Percentiles rank a stretch among this genome's conserved stretches.
Evolutionary conservation across 768 basidiomycete genomes (phyloP).

Genomic region (Leccinum imitatum): DNA sequence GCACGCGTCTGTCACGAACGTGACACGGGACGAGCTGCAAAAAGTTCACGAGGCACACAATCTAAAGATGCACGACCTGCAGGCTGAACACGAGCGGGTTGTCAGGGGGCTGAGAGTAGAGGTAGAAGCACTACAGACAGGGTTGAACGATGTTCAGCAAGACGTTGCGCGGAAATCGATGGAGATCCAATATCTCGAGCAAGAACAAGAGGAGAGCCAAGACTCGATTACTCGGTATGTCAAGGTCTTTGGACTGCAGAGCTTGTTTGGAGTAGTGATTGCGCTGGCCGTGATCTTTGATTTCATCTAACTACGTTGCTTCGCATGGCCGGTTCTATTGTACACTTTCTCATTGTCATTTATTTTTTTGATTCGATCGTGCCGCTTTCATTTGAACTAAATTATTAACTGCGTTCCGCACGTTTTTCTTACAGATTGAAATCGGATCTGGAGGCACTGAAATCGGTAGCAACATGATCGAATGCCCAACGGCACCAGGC

Average conservation of each 20-base stretch:
- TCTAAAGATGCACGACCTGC: slow-evolving; percentile 71
- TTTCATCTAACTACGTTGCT: slow-evolving; percentile 40
- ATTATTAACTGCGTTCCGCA: slow-evolving; percentile 38
- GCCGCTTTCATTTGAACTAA: slow-evolving; percentile 24
- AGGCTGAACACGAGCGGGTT: slow-evolving; percentile 63
- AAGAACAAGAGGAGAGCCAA: slow-evolving; percentile 73
- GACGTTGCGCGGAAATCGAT: slow-evolving; percentile 69
- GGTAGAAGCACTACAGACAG: slow-evolving; percentile 50
- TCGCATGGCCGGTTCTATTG: slow-evolving; percentile 16
- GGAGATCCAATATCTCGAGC: slow-evolving; percentile 80
- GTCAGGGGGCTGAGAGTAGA: slow-evolving; percentile 54
- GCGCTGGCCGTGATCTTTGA: slow-evolving; percentile 57
- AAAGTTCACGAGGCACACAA: slow-evolving; percentile 83
- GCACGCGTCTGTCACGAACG: slow-evolving; percentile 38
- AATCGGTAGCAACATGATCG: slow-evolving; percentile 31
- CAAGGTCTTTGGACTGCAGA: slow-evolving; percentile 56
- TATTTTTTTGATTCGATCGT: slow-evolving; percentile 16
- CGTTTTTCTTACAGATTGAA: slow-evolving; percentile 54
- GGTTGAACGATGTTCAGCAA: slow-evolving; percentile 54
- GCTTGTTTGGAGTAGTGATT: slow-evolving; percentile 50
- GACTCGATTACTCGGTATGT: slow-evolving; percentile 81
- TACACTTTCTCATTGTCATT: slow-evolving; percentile 19
- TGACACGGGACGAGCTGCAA: slow-evolving; percentile 76
- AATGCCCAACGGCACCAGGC: slow-evolving; percentile 13
- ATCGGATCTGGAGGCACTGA: slow-evolving; percentile 58